Base-by-base conservation (phyloP, 306 rosid genomes). In the Luffa acutangula region DNA sequence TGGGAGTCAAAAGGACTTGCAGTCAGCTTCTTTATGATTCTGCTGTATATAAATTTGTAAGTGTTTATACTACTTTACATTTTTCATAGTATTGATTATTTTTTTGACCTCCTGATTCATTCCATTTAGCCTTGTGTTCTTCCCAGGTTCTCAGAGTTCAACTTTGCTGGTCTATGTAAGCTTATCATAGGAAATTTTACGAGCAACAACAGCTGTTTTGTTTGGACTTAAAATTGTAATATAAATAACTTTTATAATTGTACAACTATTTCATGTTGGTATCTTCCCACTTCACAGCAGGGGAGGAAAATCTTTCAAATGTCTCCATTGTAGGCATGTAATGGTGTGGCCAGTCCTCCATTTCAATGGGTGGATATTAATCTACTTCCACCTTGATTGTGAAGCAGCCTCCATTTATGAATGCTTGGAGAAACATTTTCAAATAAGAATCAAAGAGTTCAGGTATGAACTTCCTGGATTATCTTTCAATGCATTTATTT, bases 1-100 rank as follows among this genome's bases (percentile, higher is more conserved):
- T 31, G 90, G 56, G 63, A 62, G 57, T 75, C 51, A 64, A 41
- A 81, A 79, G 64, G 73, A 80, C 53, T 83, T 90, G 88, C 89
- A 46, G 81, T 80, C 90, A 42, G 80, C 82, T 39, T 74, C 86
- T 60, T 33, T 75, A 75, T 75, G 78, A 75, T 74, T 51, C 62
- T 7, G 41, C 78, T 21, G 60, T 74, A 74, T 6, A 74, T 33
- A 74, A n/a, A 72, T 48, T 72, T 31, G 77, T 72, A 74, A 48
- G 78, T 74, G 9, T 17, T 3, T 31, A 15, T 74, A 72, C 37
- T 72, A 46, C n/a, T 45, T 21, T n/a, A 48, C 59, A 25, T 3
- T 43, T 15, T 46, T 46, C 5, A 12, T 20, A 13, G 3, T 21
- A 20, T 21, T 8, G 4, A 34, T 45, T 25, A 13, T 46, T 15